Evolutionary conservation across 1,284 basidiomycete genomes (phyloP).

Genomic region (Erythrobasidium hasegawianum): DNA sequence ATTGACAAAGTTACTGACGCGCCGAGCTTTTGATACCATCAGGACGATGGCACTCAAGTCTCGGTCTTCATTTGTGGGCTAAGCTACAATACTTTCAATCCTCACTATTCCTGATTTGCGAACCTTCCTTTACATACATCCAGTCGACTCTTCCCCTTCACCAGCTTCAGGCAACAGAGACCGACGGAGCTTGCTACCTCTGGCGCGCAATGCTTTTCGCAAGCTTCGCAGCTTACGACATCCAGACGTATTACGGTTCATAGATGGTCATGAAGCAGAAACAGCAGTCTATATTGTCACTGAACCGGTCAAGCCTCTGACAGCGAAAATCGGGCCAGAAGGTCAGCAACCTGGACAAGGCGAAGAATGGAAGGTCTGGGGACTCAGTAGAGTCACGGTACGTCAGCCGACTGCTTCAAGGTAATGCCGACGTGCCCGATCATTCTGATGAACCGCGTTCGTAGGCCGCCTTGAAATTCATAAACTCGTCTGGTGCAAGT

Average conservation of each 20-base stretch:
- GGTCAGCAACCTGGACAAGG: slow-evolving; percentile 60
- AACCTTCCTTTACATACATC: slow-evolving; percentile 20
- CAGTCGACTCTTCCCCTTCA: slow-evolving; percentile 64
- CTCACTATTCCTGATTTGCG: neutral
- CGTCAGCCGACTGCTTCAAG: too few species aligned
- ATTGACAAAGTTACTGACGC: neutral
- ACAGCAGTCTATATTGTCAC: slow-evolving; percentile 87
- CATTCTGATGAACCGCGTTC: neutral
- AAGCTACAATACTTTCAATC: too few species aligned
- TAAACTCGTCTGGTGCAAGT: slow-evolving; percentile 72
- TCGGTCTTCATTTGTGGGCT: slow-evolving; percentile 75
- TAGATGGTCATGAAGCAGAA: slow-evolving; percentile 67
- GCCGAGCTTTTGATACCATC: slow-evolving; percentile 7
- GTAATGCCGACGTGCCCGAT: slow-evolving; percentile 38
- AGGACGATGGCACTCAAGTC: slow-evolving; percentile 81
- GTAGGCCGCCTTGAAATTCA: slow-evolving; percentile 82
- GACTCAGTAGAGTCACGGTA: slow-evolving; percentile 82
- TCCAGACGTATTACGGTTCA: slow-evolving; percentile 90
- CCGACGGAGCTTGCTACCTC: slow-evolving; percentile 59
- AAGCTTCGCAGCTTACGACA: slow-evolving; percentile 89
- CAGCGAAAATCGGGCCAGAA: slow-evolving; percentile 58
- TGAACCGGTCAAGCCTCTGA: slow-evolving; percentile 79
- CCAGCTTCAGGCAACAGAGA: slow-evolving; percentile 52
- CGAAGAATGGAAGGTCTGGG: slow-evolving; percentile 92
- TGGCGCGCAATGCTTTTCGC: slow-evolving; percentile 85